phyloP scores from a whole-genome alignment of 805 yeast species.

The Candida broadrunensis region DNA sequence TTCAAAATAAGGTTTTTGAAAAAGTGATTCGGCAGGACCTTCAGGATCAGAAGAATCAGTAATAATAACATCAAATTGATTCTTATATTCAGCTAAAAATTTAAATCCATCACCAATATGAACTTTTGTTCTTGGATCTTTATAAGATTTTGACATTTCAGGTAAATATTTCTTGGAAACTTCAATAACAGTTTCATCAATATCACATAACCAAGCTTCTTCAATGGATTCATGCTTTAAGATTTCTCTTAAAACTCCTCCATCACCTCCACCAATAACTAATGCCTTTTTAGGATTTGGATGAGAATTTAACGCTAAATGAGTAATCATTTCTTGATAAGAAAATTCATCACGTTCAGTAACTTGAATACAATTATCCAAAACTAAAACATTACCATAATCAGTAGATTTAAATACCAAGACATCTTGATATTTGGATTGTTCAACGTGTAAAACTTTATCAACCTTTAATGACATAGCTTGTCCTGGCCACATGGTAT shows the following conservation, averaged over 20 bases:
- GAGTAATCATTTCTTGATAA: slow-evolving; percentile 98
- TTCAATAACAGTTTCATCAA: slow-evolving; percentile 88
- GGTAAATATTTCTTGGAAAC: slow-evolving; percentile 87
- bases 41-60: slow-evolving; percentile 98
- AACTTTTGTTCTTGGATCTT: slow-evolving; percentile 85
- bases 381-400: slow-evolving; percentile 92
- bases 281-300: slow-evolving; percentile 91
- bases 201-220: slow-evolving; percentile 89
- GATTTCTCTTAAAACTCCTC: slow-evolving; percentile 94
- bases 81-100: slow-evolving; percentile 77
- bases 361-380: slow-evolving; percentile 93
- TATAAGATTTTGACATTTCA: slow-evolving; percentile 76
- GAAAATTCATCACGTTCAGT: slow-evolving; percentile 97
- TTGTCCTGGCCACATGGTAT: slow-evolving; percentile 99
- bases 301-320: slow-evolving; percentile 88
- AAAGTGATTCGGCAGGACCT: slow-evolving; percentile 93
- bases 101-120: slow-evolving; percentile 98
- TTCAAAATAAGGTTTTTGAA: slow-evolving; percentile 89
- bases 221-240: slow-evolving; percentile 86
- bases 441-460: slow-evolving; percentile 77
- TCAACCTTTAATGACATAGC: slow-evolving; percentile 91
- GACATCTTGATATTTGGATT: slow-evolving; percentile 90
- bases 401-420: slow-evolving; percentile 88
- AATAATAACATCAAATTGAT: slow-evolving; percentile 90
- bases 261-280: slow-evolving; percentile 99